Base-by-base conservation (phyloP, 371 early-diverging fungal genomes). In the Saksenaea vasiformis region DNA sequence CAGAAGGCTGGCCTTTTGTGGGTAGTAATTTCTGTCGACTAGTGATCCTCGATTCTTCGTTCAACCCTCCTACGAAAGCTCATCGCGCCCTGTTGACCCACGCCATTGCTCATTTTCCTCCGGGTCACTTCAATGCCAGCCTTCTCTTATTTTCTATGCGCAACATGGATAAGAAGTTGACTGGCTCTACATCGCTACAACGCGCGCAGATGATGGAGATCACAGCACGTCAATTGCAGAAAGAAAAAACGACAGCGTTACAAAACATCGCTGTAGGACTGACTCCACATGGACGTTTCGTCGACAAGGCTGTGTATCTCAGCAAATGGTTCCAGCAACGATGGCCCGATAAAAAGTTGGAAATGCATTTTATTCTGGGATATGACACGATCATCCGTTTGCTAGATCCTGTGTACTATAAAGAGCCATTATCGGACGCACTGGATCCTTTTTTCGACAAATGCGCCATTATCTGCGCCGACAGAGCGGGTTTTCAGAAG, bases 51-150 rank as follows among this genome's bases (percentile, higher is more conserved):
- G 90, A 89, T 63, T 82, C 88, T 1, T 87, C 87, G 5, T 90
- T 89, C 68, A 89, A 89, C 41, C 90, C 90, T 13, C 90, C 90
- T 0, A 87, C 88, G 19, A 66, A 69, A 38, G 88, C 87, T 1
- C 90, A 89, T 66, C 66, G 69, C 37, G 77, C 76, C 14, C 76
- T 89, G 0, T 54, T 87, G 14, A 44, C 69, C 39, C 69, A 58
- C 3, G 54, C 67, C 5, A 28, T 61, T 9, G 54, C 69, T 1
- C 38, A 64, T 17, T 71, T 67, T 27, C 71, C 81, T 0, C 14
- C 60, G 1, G 17, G 38, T 5, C 62, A 54, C 55, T 86, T 84
- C 58, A 79, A 80, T 53, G 74, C 73, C 1, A 62, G 71, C 0
- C 59, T 89, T 9, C 60, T 89, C 1, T 61, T 89, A 3, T 77